phyloP scores from a whole-genome alignment of 148 eudicot genomes.

The Polygonum maritimum region DNA sequence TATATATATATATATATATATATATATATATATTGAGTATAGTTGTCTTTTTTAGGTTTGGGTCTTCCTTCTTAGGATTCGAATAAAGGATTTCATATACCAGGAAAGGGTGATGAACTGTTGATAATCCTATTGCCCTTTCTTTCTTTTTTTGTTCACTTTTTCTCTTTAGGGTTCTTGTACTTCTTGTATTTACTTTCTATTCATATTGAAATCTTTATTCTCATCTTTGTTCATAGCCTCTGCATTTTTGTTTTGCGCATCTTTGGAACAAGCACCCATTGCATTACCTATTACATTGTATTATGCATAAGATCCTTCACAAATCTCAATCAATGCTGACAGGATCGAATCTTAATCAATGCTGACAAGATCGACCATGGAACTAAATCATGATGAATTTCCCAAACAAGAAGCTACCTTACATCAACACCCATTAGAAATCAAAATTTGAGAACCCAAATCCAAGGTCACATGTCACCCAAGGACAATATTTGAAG shows the following conservation, averaged over 20 bases:
- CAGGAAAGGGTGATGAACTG: neutral
- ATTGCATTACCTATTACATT: no score
- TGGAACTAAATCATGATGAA: neutral
- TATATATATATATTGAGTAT: neutral
- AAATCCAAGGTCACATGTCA: no score
- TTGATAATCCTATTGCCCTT: neutral
- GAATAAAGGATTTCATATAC: neutral
- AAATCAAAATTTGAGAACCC: neutral
- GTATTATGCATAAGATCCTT: no score
- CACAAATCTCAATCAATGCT: neutral
- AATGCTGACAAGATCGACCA: neutral
- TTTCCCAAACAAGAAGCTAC: neutral
- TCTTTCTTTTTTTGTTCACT: neutral
- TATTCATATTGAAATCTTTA: neutral
- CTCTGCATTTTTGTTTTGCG: no score
- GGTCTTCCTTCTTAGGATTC: neutral
- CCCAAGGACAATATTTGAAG: neutral
- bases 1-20: neutral
- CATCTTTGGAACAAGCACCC: no score
- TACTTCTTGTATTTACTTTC: neutral
- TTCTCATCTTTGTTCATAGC: neutral
- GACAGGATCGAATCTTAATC: neutral
- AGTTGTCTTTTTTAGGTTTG: neutral
- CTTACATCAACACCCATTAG: neutral
- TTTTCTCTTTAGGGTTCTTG: neutral